phyloP scores from a whole-genome alignment of 2,329 filamentous ascomycete genomes.

The Diaporthe sp. region DNA sequence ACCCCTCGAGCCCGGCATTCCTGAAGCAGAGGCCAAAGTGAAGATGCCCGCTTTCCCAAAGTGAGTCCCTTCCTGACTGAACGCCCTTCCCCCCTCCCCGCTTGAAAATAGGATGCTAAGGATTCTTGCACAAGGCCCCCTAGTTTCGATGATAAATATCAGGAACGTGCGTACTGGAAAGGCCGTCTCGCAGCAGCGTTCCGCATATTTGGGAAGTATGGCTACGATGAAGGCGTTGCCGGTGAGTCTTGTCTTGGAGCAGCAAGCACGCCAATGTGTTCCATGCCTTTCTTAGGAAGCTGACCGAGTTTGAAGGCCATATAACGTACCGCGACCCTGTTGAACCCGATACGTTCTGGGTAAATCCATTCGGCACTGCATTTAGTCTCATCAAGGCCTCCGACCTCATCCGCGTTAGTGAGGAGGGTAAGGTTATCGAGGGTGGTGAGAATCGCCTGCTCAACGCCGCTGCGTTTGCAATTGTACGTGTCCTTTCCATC shows the following conservation, averaged over 20 bases:
- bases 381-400: conserved; percentile 55
- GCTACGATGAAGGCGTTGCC: conserved; percentile 74
- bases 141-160: conserved; percentile 47
- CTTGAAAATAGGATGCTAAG: background rate
- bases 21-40: conserved; percentile 25
- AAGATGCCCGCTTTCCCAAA: conserved; percentile 4
- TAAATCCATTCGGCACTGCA: conserved; percentile 76
- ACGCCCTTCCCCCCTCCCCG: no score
- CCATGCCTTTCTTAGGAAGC: background rate
- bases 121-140: background rate
- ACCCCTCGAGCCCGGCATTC: conserved; percentile 34
- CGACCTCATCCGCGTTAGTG: conserved; percentile 76
- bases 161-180: conserved; percentile 68
- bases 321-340: conserved; percentile 61
- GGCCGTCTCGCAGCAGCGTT: conserved; percentile 68
- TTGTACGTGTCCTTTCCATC: conserved; percentile 51
- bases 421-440: conserved; percentile 72
- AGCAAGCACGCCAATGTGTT: background rate
- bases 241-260: conserved; percentile 68
- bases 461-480: conserved; percentile 58
- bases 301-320: conserved; percentile 33
- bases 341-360: conserved; percentile 74
- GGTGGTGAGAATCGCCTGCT: conserved; percentile 63
- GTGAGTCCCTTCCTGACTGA: background rate
- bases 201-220: conserved; percentile 70